phyloP scores from a whole-genome alignment of 2,329 filamentous ascomycete species.

The Fusarium palustre region DNA sequence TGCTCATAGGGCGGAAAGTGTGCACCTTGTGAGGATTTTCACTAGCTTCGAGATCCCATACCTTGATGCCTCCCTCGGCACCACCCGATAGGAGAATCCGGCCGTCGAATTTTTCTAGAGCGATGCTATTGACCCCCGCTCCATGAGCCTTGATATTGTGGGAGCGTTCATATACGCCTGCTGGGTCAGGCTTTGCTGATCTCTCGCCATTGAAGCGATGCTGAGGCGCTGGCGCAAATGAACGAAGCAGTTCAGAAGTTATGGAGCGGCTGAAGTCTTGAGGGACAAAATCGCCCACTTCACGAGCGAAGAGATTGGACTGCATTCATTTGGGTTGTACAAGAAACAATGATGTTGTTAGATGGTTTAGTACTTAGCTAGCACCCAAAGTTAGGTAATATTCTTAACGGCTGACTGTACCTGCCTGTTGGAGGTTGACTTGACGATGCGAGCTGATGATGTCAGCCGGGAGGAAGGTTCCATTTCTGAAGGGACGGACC shows the following conservation, averaged over 20 bases:
- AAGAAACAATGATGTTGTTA: not conserved
- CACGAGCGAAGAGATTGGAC: constrained; percentile 81
- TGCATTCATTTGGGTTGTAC: constrained; percentile 66
- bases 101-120: constrained; percentile 85
- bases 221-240: constrained; percentile 74
- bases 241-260: constrained; percentile 73
- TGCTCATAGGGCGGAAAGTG: constrained; percentile 66
- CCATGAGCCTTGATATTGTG: constrained; percentile 73
- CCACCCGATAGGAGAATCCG: constrained; percentile 83
- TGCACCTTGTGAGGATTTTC: constrained; percentile 58
- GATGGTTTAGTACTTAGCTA: not conserved
- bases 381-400: not conserved
- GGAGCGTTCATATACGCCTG: constrained; percentile 46
- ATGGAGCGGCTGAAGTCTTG: constrained; percentile 74
- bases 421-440: constrained; percentile 2
- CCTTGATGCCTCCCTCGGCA: constrained; percentile 82
- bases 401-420: not conserved
- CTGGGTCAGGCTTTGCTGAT: constrained; percentile 22
- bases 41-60: constrained; percentile 85
- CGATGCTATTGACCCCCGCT: constrained; percentile 81
- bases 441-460: constrained; percentile 32
- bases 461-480: constrained; percentile 35
- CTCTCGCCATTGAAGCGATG: constrained; percentile 75
- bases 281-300: constrained; percentile 74
- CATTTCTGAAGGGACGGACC: constrained; percentile 13